A percentile compares a stretch with the other conserved stretches of the same genome.
Conservation (phyloP, 1,139 yeast genomes). For the Pichia sp. region DNA sequence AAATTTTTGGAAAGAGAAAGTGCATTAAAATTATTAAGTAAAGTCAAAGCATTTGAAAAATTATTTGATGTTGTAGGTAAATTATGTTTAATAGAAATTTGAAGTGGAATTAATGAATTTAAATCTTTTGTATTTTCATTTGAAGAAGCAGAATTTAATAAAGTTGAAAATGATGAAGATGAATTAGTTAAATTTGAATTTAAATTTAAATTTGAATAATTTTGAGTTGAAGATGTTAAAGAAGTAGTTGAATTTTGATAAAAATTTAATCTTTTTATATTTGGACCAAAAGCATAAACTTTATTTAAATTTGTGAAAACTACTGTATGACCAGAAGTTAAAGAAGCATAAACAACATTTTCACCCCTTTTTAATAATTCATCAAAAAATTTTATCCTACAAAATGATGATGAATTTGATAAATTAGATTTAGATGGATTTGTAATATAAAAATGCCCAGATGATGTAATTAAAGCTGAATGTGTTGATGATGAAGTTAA, state of each 20-base stretch:
- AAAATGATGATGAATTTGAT: conserved; percentile 16
- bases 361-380: conserved; percentile 22
- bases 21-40: conserved; percentile 6
- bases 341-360: conserved; percentile 38
- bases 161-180: neutral
- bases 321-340: conserved; percentile 65
- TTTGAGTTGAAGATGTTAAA: neutral
- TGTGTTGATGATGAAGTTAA: conserved; percentile 10
- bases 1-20: conserved; percentile 1
- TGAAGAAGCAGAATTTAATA: neutral
- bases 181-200: neutral
- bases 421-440: conserved; percentile 13
- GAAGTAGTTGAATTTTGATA: conserved; percentile 1
- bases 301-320: conserved; percentile 46
- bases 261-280: conserved; percentile 9
- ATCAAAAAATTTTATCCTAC: conserved; percentile 25
- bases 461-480: conserved; percentile 12
- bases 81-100: conserved; percentile 29
- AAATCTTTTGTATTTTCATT: conserved; percentile 25
- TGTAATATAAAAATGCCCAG: conserved; percentile 34
- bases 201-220: neutral
- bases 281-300: conserved; percentile 67
- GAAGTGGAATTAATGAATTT: conserved; percentile 43
- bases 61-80: neutral
- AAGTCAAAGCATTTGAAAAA: neutral